Percentiles rank a stretch among this genome's conserved stretches.
Evolutionary conservation across 192 early-diverging fungal species (phyloP).

Genomic region (Coemansia biformis): DNA sequence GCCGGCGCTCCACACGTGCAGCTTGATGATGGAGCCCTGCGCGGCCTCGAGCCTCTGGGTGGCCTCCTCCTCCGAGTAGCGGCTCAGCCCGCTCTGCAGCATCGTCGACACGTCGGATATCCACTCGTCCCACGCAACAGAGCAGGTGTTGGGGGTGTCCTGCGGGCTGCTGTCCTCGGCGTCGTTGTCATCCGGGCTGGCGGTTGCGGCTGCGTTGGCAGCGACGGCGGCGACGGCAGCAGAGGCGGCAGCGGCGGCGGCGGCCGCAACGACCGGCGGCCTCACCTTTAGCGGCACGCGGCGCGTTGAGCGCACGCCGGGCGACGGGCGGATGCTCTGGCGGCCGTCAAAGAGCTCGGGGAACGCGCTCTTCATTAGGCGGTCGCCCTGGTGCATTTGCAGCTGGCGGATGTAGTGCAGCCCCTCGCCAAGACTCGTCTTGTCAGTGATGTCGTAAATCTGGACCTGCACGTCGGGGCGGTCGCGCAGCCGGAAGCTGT

Average conservation of each 20-base stretch:
- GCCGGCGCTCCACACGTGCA: slow-evolving; percentile 74
- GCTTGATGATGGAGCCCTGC: slow-evolving; percentile 49
- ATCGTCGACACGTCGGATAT: slow-evolving; percentile 39
- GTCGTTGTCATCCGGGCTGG: too few species aligned
- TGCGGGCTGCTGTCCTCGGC: too few species aligned
- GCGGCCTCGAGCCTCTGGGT: slow-evolving; percentile 29
- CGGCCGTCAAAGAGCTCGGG: slow-evolving; percentile 38
- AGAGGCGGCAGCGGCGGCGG: not conserved
- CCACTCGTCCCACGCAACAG: slow-evolving; percentile 41
- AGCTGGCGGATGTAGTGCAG: slow-evolving; percentile 57
- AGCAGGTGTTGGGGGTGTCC: not conserved
- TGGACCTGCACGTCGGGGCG: slow-evolving; percentile 66
- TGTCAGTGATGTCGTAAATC: slow-evolving; percentile 64
- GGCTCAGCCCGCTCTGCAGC: slow-evolving; percentile 29
- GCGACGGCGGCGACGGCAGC: not conserved
- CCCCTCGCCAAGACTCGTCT: slow-evolving; percentile 52
- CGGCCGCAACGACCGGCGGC: not conserved
- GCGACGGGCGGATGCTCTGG: slow-evolving; percentile 25
- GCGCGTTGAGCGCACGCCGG: slow-evolving; percentile 11
- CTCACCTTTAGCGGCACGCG: too few species aligned
- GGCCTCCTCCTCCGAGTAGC: slow-evolving; percentile 34
- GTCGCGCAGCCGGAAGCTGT: slow-evolving; percentile 62
- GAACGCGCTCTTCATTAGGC: slow-evolving; percentile 39
- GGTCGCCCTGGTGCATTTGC: slow-evolving; percentile 47
- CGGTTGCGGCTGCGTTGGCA: not conserved